These are phyloP conservation scores for Phytophthora tubulina DNA, from an alignment of 352 stramenopile genomes.

Conservation along the genomic window DNA sequence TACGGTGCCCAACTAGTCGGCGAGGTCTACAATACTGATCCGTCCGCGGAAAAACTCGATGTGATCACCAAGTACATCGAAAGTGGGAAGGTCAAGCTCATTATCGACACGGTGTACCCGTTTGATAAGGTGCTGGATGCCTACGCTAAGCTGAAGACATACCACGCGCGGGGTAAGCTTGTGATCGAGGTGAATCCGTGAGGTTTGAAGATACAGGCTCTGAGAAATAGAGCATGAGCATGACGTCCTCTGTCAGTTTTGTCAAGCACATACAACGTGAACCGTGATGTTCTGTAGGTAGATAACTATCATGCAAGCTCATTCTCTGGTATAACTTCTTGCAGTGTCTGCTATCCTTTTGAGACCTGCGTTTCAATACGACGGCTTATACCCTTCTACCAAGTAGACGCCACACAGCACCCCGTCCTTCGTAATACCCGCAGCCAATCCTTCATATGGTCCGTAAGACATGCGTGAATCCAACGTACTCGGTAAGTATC, in stretches of 20 bases:
- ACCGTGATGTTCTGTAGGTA: no score
- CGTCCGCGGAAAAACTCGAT: slow-evolving; percentile 15
- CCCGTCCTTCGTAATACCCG: neutral
- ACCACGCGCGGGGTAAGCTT: slow-evolving; percentile 71
- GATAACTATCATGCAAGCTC: no score
- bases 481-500: neutral
- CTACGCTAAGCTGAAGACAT: slow-evolving; percentile 53
- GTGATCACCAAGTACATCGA: slow-evolving; percentile 54
- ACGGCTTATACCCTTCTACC: neutral
- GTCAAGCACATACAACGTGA: no score
- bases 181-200: slow-evolving; percentile 31
- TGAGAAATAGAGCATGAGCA: neutral
- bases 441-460: neutral
- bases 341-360: no score
- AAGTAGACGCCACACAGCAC: neutral
- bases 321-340: no score
- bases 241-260: no score
- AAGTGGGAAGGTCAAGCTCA: slow-evolving; percentile 43
- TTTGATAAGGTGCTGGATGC: slow-evolving; percentile 63
- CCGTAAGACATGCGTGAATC: neutral
- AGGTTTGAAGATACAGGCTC: neutral
- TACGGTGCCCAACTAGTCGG: slow-evolving; percentile 46
- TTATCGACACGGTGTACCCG: slow-evolving; percentile 54
- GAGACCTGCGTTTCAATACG: no score
- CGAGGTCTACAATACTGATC: slow-evolving; percentile 16